Evolutionary conservation across 1,284 basidiomycete species (phyloP), one percentile per base, ranked within the genome.

Genomic region (Cutaneotrichosporon sp.): DNA sequence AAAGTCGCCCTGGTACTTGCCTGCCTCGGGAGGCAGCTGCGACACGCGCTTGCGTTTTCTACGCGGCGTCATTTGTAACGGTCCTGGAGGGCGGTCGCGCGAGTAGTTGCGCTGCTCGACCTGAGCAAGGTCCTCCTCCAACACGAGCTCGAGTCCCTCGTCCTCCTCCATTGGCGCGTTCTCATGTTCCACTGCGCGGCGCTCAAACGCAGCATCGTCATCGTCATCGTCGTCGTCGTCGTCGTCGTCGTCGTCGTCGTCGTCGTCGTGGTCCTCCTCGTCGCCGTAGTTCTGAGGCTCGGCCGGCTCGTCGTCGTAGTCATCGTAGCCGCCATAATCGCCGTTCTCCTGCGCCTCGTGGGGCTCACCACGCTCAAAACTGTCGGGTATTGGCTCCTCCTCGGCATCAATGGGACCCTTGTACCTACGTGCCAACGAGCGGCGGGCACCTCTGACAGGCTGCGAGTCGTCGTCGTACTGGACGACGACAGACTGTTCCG

Each of bases 1-100:
- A 47, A 73, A 73, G 54, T 72, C 77, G 30, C 87, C 88, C 17
- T 84, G 40, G 55, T 18, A 58, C 58, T 34, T 38, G 20, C 10
- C 39, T 4, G 36, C 40, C 17, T 46, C 37, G 14, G 4, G 17
- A 8, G 23, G 44, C 10, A 58, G 40, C 38, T 52, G 46, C 1
- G 53, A 55, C 20, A 51, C 39, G 15, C 56, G 56, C 49, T 46
- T 58, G 33, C 46, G 17, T 33, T 45, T 45, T 18, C 18, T 17
- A 14, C 7, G 3, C 17, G 51, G 46, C 8, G 20, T 30, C 37
- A 9, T 9, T 22, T 15, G 20, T 10, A 14, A 18, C 17, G 36
- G 26, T 30, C 35, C 26, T 30, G 21, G n/a, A n/a, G n/a, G 17
- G 10, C 39, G 17, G 15, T 34, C 12, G 26, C 38, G 21, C 52